Percentiles rank a stretch among this genome's conserved stretches.
These are phyloP conservation scores for Naganishia albida DNA, from an alignment of 1,284 basidiomycete species.

Conservation along the genomic window DNA sequence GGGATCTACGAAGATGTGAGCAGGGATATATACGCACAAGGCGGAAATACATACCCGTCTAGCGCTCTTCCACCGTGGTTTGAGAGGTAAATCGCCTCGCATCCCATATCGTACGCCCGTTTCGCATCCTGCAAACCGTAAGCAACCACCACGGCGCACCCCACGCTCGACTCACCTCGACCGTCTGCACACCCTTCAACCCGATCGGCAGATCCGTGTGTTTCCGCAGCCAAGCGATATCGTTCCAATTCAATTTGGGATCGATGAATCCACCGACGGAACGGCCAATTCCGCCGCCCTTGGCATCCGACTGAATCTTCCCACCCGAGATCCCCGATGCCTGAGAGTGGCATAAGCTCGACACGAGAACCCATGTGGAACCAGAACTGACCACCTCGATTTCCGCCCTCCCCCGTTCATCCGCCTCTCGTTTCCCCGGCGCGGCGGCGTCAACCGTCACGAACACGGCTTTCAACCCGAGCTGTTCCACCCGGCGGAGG, in stretches of 20 bases:
- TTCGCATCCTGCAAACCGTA: conserved; percentile 45
- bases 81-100: conserved; percentile 54
- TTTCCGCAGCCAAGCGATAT: conserved; percentile 50
- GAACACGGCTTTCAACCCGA: conserved; percentile 52
- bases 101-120: conserved; percentile 51
- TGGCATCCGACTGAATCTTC: conserved; percentile 48
- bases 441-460: conserved; percentile 54
- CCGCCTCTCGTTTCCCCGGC: conserved; percentile 54
- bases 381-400: conserved; percentile 44
- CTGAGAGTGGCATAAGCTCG: conserved; percentile 29
- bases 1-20: conserved; percentile 49
- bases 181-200: conserved; percentile 54
- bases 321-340: conserved; percentile 52
- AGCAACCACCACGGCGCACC: background rate
- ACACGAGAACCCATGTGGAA: background rate
- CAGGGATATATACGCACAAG: conserved; percentile 34
- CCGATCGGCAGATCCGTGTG: conserved; percentile 51
- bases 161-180: conserved; percentile 37
- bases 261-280: conserved; percentile 54
- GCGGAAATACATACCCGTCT: conserved; percentile 36
- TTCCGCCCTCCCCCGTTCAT: conserved; percentile 51
- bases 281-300: conserved; percentile 54
- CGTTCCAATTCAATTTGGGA: conserved; percentile 49
- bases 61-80: conserved; percentile 52
- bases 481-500: conserved; percentile 43